phyloP scores from a whole-genome alignment of 1,284 basidiomycete genomes.

The Sporisorium graminicola region DNA sequence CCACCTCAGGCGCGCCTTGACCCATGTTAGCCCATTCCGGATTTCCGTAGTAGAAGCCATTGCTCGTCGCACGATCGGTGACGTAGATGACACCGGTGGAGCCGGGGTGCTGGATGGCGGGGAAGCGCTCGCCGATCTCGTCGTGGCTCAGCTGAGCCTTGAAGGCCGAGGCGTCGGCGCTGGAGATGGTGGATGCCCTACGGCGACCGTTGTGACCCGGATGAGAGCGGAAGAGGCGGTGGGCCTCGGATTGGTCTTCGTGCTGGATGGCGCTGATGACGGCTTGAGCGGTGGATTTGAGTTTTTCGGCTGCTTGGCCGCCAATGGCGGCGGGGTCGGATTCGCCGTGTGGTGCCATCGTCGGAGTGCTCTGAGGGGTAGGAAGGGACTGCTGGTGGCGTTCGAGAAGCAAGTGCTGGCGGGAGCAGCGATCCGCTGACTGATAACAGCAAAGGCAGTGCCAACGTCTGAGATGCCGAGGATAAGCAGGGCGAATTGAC shows the following conservation, averaged over 20 bases:
- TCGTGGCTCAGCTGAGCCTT: background rate
- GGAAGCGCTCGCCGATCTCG: slow-evolving; percentile 37
- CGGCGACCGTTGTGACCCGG: slow-evolving; percentile 45
- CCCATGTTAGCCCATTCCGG: slow-evolving; percentile 54
- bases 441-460: background rate
- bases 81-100: slow-evolving; percentile 74
- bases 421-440: background rate
- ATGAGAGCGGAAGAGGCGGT: slow-evolving; percentile 59
- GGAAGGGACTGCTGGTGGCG: too few relatives aligned
- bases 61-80: slow-evolving; percentile 59
- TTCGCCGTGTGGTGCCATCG: slow-evolving; percentile 23
- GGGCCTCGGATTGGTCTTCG: slow-evolving; percentile 59
- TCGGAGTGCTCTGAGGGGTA: too few relatives aligned
- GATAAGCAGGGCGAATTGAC: background rate
- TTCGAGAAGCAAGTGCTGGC: background rate
- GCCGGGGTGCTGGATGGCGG: slow-evolving; percentile 68
- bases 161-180: slow-evolving; percentile 10
- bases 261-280: slow-evolving; percentile 38
- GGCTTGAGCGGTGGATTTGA: slow-evolving; percentile 29
- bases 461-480: background rate
- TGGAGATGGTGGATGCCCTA: slow-evolving; percentile 23
- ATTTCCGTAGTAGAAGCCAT: slow-evolving; percentile 59
- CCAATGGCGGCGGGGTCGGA: background rate
- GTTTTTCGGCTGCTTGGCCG: slow-evolving; percentile 23
- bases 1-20: slow-evolving; percentile 70